Evolutionary conservation across 306 rosid species (phyloP).

Genomic region (cucumber (Cucumis sativus)): DNA sequence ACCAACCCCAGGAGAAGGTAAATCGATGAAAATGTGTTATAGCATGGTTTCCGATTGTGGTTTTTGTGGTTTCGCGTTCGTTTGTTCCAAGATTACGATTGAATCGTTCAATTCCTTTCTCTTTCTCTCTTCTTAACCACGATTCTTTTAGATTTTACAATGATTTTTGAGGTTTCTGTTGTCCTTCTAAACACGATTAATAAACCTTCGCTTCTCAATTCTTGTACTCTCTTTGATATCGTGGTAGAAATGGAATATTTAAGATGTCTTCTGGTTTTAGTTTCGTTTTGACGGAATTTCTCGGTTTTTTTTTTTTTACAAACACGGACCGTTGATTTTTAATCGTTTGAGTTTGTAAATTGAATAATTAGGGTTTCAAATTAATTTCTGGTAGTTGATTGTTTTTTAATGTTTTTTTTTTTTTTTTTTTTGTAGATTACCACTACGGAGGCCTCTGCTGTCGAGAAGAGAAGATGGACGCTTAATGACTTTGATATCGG

Average conservation of each 20-base stretch:
- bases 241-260: neutral
- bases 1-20: slow-evolving; percentile 58
- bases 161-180: neutral
- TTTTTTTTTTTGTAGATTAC: slow-evolving; percentile 29
- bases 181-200: neutral
- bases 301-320: neutral
- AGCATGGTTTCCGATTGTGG: neutral
- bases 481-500: slow-evolving; percentile 89
- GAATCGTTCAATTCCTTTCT: neutral
- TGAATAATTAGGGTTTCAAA: neutral
- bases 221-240: neutral
- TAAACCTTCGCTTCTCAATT: neutral
- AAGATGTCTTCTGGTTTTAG: neutral
- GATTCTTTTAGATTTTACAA: neutral
- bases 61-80: neutral
- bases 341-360: neutral
- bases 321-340: neutral
- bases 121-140: neutral
- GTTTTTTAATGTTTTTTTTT: neutral
- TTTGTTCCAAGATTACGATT: neutral
- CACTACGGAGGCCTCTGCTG: slow-evolving; percentile 47
- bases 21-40: neutral
- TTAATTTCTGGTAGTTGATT: neutral
- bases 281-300: neutral
- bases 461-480: slow-evolving; percentile 75